Evolutionary conservation across 116 monocot genomes (phyloP), one percentile per base, ranked within the genome.

Genomic region (Thalassia testudinum): DNA sequence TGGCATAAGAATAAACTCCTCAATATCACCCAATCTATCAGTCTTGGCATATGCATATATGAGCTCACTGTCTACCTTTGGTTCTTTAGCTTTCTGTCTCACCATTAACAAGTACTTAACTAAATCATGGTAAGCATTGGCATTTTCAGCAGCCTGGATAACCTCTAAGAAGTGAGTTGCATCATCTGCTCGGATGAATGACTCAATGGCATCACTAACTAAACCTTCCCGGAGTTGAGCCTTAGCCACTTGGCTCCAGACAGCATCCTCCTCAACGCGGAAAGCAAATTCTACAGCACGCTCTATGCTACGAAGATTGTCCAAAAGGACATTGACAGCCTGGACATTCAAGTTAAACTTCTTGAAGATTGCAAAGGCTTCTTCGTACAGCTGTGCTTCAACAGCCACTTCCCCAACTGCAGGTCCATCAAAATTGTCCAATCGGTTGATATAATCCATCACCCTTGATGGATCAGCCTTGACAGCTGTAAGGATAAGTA

Each of bases 1-100:
- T 15, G 97, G 97, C 97, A 97, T 97, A 27, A 89, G 89, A 72
- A 97, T 89, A 70, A 97, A 97, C 61, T 97, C 97, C 58, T 97
- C 97, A 48, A 97, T 89, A 29, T 97, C 97, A 59, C 85, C 67
- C 21, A 97, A 63, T 42, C 89, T 78, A 63, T 97, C 97, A 59
- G 82, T 97, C 73, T 97, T 97, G 15, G 89, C 97, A 72, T 89
- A 97, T 40, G 89, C 97, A 69, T 77, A 97, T 50, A 97, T 89
- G 27, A 97, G 81, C 69, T 97, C 97, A 55, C 89, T 77, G 61
- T 97, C 97, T 30, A 97, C 97, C 75, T 85, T 88, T 21, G 89
- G 79, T 50, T 97, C 97, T 49, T 85, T 89, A 13, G 70, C 52
- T 47, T 89, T 97, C 57, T 97, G 97, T 68, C 97, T 97, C 24